Conservation (phyloP, 257 asterid genomes). For the Cruciata laevipes region DNA sequence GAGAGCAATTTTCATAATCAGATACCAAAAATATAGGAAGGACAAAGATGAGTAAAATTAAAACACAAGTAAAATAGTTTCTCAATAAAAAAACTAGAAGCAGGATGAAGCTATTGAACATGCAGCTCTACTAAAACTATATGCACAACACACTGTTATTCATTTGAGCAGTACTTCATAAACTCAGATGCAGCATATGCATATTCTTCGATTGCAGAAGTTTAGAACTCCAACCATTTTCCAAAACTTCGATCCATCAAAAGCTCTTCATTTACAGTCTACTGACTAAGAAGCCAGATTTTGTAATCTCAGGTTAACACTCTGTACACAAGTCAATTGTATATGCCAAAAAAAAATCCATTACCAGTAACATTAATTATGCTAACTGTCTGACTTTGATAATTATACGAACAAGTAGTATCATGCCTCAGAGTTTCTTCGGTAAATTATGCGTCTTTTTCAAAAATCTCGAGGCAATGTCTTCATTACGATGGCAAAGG, state of each 20-base stretch:
- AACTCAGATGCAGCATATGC: too few species aligned
- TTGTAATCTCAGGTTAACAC: not conserved
- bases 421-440: slow-evolving; percentile 30
- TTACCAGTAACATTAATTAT: not conserved
- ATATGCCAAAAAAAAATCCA: too few species aligned
- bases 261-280: slow-evolving; percentile 1
- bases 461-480: slow-evolving; percentile 59
- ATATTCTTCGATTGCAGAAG: too few species aligned
- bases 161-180: not conserved
- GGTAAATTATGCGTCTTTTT: slow-evolving; percentile 63
- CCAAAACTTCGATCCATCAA: not conserved
- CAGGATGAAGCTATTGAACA: not conserved
- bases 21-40: too few species aligned
- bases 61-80: too few species aligned
- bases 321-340: not conserved
- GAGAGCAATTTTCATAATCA: too few species aligned
- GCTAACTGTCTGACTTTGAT: not conserved
- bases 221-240: not conserved
- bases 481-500: slow-evolving; percentile 68
- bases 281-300: not conserved
- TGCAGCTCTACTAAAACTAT: not conserved
- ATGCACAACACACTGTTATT: not conserved
- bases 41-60: too few species aligned
- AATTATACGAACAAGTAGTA: not conserved
- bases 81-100: not conserved